phyloP scores from a whole-genome alignment of 805 yeast genomes.

The Suhomyces emberorum region DNA sequence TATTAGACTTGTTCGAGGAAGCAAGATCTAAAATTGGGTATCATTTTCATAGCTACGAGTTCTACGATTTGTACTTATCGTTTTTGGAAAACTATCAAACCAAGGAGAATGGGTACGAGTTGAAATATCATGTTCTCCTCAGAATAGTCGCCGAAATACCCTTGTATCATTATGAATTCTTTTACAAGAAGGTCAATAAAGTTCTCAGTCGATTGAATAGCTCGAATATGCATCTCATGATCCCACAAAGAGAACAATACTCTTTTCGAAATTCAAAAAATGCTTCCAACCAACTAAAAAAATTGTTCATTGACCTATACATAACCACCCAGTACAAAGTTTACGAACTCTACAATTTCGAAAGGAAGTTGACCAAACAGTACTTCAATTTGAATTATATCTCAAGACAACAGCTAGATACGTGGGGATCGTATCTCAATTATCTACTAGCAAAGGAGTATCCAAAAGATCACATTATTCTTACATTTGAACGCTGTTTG shows the following conservation, averaged over 20 bases:
- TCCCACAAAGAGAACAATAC: slow-evolving; percentile 12
- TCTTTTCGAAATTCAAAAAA: slow-evolving; percentile 21
- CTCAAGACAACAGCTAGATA: slow-evolving; percentile 47
- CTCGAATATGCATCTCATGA: slow-evolving; percentile 1
- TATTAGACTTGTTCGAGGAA: slow-evolving; percentile 39
- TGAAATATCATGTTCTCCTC: slow-evolving; percentile 40
- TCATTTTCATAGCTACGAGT: slow-evolving; percentile 49
- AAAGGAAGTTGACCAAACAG: slow-evolving; percentile 33
- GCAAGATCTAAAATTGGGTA: slow-evolving; percentile 50
- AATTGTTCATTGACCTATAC: slow-evolving; percentile 49
- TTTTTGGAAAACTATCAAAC: slow-evolving; percentile 34
- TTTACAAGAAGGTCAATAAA: slow-evolving; percentile 38
- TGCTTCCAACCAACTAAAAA: slow-evolving; percentile 38
- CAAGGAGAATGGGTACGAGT: slow-evolving; percentile 19
- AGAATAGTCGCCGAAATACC: slow-evolving; percentile 56
- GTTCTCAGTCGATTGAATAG: slow-evolving; percentile 26
- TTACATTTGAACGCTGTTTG: slow-evolving; percentile 48
- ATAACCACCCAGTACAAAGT: slow-evolving; percentile 53
- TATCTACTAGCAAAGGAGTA: slow-evolving; percentile 43
- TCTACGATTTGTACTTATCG: slow-evolving; percentile 49
- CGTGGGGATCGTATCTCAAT: slow-evolving; percentile 58
- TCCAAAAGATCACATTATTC: slow-evolving; percentile 20
- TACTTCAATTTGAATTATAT: slow-evolving; percentile 34
- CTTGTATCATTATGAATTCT: slow-evolving; percentile 48
- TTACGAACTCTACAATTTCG: slow-evolving; percentile 49